Percentiles rank a stretch among this genome's conserved stretches.
These are phyloP conservation scores for Gossypium stocksii DNA, from an alignment of 345 rosid genomes.

Conservation along the genomic window DNA sequence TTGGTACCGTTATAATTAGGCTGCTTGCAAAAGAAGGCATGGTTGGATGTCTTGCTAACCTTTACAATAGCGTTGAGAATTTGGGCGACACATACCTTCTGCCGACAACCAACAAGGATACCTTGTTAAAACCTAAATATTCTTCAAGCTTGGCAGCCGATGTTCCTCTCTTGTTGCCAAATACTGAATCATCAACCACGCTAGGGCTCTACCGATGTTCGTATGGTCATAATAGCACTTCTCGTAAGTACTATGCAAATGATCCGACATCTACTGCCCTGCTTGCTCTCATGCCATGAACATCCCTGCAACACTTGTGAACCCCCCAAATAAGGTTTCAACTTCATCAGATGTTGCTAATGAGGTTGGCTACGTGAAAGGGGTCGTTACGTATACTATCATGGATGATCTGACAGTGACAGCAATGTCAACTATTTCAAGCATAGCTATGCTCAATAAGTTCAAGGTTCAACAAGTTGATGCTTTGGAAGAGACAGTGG, in stretches of 20 bases:
- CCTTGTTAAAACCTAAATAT: not conserved
- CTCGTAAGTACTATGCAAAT: not conserved
- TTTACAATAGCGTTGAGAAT: constrained; percentile 11
- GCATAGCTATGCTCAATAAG: constrained; percentile 14
- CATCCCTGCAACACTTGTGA: not conserved
- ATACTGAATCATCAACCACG: not conserved
- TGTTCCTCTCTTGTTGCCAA: constrained; percentile 8
- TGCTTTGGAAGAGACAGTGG: constrained; percentile 6
- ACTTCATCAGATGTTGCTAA: not conserved
- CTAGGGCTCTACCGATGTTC: not conserved
- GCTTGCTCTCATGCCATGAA: not conserved
- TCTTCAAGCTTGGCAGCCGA: too few relatives aligned
- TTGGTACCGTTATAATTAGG: not conserved
- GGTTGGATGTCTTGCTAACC: not conserved
- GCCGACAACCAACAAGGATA: not conserved
- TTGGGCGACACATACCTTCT: constrained; percentile 13
- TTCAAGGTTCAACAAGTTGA: not conserved
- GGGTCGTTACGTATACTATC: constrained; percentile 26
- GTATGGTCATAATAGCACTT: too few relatives aligned
- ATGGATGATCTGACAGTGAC: constrained; percentile 29
- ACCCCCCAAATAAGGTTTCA: not conserved
- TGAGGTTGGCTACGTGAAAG: constrained; percentile 31
- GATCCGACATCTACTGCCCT: not conserved
- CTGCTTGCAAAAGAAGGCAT: not conserved
- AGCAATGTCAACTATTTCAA: constrained; percentile 24